Base-by-base conservation (phyloP, 148 eudicot species). In the Polygonum aviculare region DNA sequence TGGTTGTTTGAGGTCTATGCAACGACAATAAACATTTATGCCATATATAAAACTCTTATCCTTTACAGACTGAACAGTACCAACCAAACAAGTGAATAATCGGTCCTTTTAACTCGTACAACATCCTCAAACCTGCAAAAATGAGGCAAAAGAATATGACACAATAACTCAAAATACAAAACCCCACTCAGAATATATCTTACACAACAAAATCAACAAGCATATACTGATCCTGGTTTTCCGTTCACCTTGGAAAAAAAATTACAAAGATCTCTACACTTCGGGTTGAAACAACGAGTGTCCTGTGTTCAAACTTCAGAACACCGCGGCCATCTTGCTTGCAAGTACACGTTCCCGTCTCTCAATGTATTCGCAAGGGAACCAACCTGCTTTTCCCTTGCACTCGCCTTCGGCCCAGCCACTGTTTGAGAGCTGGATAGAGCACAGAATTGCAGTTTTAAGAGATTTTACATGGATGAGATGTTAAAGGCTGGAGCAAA, bases 391-490 rank as follows among this genome's bases (percentile, higher is more conserved):
- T 86, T 87, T 90, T 21, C 97, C 98, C 83, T 92, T 94, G 90
- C 97, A 90, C 85, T 94, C 98, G 52, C 98, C 98, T 88, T 94
- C 98, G 14, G 98, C 98, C 98, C 98, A 94, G 9, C 98, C 96
- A 72, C 86, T 90, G 82, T 87, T 86, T 55, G 96, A 85, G 33
- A 94, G 90, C 98, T 94, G 81, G 45, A 80, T 75, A 72, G 14
- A 51, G 36, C 69, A 59, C 63, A 50, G 54, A 60, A 44, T 5
- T 44, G 47, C 47, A 44, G 1, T 44, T 44, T 6, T 44, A 44
- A 44, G 47, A 44, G 10, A 44, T 44, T 44, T 44, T 44, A 44
- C 47, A 44, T 44, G 47, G 47, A 44, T 44, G 47, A 44, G 0
- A 7, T 44, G 47, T 44, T 7, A 44, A 44, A 44, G 47, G 47